Base-by-base conservation (phyloP, 1,284 basidiomycete genomes). In the Tremellales sp. region DNA sequence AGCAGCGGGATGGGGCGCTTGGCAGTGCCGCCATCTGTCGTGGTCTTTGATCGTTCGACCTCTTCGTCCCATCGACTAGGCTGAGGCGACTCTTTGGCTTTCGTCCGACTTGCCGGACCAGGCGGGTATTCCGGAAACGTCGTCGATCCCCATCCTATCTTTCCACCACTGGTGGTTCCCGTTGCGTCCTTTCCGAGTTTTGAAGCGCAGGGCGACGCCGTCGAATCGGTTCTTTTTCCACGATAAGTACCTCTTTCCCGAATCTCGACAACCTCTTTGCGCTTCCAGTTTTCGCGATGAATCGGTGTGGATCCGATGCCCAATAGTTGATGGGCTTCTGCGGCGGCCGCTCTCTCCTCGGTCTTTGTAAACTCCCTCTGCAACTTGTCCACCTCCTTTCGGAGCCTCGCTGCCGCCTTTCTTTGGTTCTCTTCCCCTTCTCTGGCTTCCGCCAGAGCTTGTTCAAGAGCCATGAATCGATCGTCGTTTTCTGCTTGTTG, bases 391-490 rank as follows among this genome's bases (percentile, higher is more conserved):
- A 65, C 45, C 19, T 69, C 65, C 37, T 50, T 58, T 14, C 57
- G 52, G 29, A 67, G 50, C 24, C 67, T 53, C 0, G 64, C 61
- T 0, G 57, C 62, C 1, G 59, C 47, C 36, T 64, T 69, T 12
- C 67, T 37, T 40, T 67, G 64, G 8, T 34, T 47, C 31, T 69
- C 67, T 31, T 69, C 67, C 7, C 63, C 49, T 8, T 63, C 65
- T 8, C 53, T 51, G 3, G 67, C 63, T 21, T 69, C 67, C 19
- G 51, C 41, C n/a, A 69, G 47, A 6, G 63, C 62, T n/a, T 51
- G 43, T 38, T 69, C 67, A 1, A 69, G 52, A 9, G 51, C 44
- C 2, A 50, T 45, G 24, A 69, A 57, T 13, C 55, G 48, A 8
- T 62, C 62, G 22, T 66, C 63, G 16, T 56, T 51, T 36, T 65